phyloP scores from a whole-genome alignment of 805 yeast genomes.

The Hanseniaspora nectarophila region DNA sequence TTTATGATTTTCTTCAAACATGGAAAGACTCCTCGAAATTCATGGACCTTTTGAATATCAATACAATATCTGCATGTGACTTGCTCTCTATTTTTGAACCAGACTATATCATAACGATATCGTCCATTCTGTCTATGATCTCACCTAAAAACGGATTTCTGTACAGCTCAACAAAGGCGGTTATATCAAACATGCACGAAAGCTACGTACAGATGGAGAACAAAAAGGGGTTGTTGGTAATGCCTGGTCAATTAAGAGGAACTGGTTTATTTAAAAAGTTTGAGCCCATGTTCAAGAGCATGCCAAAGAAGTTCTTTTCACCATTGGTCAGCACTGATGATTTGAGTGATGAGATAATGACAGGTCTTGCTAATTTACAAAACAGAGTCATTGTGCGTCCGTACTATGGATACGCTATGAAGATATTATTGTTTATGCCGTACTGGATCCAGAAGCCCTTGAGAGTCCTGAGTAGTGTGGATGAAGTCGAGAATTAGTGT shows the following conservation, averaged over 20 bases:
- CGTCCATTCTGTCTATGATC: constrained; percentile 29
- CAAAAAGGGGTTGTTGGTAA: constrained; percentile 26
- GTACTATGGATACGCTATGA: constrained; percentile 33
- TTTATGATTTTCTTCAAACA: not conserved
- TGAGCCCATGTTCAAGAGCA: constrained; percentile 23
- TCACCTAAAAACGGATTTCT: constrained; percentile 34
- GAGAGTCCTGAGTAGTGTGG: constrained; percentile 17
- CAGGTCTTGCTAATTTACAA: constrained; percentile 26
- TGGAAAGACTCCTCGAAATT: constrained; percentile 16
- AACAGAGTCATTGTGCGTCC: constrained; percentile 32
- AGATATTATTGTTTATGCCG: constrained; percentile 30
- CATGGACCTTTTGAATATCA: constrained; percentile 16
- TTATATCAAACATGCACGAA: constrained; percentile 34
- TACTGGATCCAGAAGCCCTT: constrained; percentile 25
- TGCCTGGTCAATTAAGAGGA: constrained; percentile 34
- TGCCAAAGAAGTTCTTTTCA: constrained; percentile 28
- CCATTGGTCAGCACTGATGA: constrained; percentile 30
- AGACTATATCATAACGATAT: constrained; percentile 1
- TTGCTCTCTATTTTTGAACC: constrained; percentile 8
- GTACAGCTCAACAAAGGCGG: constrained; percentile 36
- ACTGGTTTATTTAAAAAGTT: constrained; percentile 34
- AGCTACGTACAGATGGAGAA: constrained; percentile 27
- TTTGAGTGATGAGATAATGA: constrained; percentile 28
- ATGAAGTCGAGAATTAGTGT: not conserved
- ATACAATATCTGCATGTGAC: constrained; percentile 15